Base-by-base conservation (phyloP, 495 filamentous ascomycete genomes). In the Lasiosphaeria ovina region DNA sequence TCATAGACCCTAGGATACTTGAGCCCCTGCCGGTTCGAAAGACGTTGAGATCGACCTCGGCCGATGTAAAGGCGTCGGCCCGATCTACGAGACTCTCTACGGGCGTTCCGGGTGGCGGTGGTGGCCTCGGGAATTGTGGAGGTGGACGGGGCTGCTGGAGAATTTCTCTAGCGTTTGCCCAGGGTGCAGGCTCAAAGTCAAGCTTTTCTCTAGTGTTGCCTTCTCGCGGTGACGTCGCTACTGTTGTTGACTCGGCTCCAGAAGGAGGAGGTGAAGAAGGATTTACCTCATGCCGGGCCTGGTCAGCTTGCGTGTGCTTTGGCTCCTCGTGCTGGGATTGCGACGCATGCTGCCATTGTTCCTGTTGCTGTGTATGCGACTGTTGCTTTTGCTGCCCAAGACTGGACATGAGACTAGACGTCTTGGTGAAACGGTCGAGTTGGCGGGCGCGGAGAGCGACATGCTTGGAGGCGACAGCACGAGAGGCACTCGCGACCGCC, bases 391-490 rank as follows among this genome's bases (percentile, higher is more conserved):
- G 53, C 12, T 55, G 36, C 3, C 24, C 34, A 60, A 89, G 74
- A 8, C 84, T 82, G 64, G 86, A 85, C 16, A 85, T 84, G 42
- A 97, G 77, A 38, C 86, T 90, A 3, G 92, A 94, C 8, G 89
- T 91, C 60, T 81, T 82, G 55, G 80, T 85, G 71, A 89, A 97
- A 59, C 88, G 74, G 73, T 96, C 88, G 33, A 94, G 73, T 71
- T 98, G 92, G 57, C 84, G 80, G 45, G 83, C 79, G 16, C 92
- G 87, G 62, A 97, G 81, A 14, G 84, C 84, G 51, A 90, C 74
- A 75, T 98, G 94, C 75, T 91, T 91, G 64, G 81, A 77, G 14
- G 89, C 90, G 52, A 99, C 82, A 9, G 85, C 81, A 50, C 85
- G 85, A 58, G 91, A 87, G 68, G 89, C 93, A 77, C 84, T 87